These are phyloP conservation scores for Saccharomyces hybrid DNA, from an alignment of 1,139 yeast species.

Conservation along the genomic window DNA sequence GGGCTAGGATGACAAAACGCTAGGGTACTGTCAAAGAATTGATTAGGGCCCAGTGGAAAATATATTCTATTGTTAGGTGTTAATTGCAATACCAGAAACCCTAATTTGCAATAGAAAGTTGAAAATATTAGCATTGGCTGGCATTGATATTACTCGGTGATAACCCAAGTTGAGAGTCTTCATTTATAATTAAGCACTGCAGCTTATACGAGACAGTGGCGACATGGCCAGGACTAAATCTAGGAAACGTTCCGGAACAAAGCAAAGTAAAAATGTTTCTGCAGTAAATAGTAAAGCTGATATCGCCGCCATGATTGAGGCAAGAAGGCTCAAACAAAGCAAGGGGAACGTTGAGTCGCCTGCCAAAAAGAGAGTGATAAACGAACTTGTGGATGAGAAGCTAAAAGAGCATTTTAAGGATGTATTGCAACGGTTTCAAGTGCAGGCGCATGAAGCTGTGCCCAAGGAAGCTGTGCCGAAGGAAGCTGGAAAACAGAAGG, in stretches of 20 bases:
- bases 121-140: background rate
- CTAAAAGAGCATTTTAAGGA: conserved; percentile 6
- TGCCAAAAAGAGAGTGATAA: background rate
- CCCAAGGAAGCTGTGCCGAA: background rate
- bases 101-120: background rate
- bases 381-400: background rate
- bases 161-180: background rate
- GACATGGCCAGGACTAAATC: background rate
- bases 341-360: background rate
- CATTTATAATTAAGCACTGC: background rate
- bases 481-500: conserved; percentile 1
- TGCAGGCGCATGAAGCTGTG: background rate
- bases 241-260: background rate
- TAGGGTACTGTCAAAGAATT: background rate
- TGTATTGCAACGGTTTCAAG: conserved; percentile 6
- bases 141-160: background rate
- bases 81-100: background rate
- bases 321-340: background rate
- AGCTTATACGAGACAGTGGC: background rate
- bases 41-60: background rate
- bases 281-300: background rate
- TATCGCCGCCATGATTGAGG: background rate
- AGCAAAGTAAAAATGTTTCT: background rate
- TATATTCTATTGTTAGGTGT: background rate
- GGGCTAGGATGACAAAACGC: background rate